Evolutionary conservation across 1,139 yeast genomes (phyloP).

Genomic region (Pneumocystis wakefieldiae): DNA sequence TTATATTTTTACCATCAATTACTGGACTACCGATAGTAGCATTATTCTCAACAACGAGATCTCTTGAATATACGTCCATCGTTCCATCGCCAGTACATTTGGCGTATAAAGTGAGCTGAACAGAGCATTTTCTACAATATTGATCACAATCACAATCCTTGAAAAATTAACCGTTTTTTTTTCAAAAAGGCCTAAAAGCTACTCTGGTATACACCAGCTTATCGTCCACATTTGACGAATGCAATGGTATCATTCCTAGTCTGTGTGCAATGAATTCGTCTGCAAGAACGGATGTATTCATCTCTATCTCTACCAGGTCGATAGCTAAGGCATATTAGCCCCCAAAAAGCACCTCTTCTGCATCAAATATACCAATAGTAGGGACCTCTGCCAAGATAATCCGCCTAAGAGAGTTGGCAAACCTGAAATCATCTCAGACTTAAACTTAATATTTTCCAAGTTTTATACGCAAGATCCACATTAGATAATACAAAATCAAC

Average conservation of each 20-base stretch:
- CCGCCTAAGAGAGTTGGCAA: slow-evolving; percentile 86
- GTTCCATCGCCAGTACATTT: slow-evolving; percentile 78
- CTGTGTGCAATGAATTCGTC: slow-evolving; percentile 93
- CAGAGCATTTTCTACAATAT: slow-evolving; percentile 89
- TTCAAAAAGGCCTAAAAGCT: slow-evolving; percentile 31
- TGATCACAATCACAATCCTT: slow-evolving; percentile 91
- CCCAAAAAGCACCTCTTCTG: not conserved
- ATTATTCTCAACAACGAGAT: slow-evolving; percentile 38
- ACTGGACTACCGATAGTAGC: slow-evolving; percentile 24
- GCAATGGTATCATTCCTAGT: slow-evolving; percentile 77
- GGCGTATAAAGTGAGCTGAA: slow-evolving; percentile 70
- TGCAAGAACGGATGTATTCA: slow-evolving; percentile 85
- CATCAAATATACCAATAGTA: slow-evolving; percentile 31
- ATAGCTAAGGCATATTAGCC: slow-evolving; percentile 41
- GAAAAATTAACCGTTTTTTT: slow-evolving; percentile 20
- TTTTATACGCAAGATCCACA: slow-evolving; percentile 54
- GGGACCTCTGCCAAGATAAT: slow-evolving; percentile 94
- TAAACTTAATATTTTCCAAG: not conserved
- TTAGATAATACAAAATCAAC: slow-evolving; percentile 82
- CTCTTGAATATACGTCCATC: slow-evolving; percentile 79
- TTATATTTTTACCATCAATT: slow-evolving; percentile 9
- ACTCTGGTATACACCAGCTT: slow-evolving; percentile 32
- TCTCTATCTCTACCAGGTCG: slow-evolving; percentile 87
- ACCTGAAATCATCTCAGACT: slow-evolving; percentile 14
- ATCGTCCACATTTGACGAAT: slow-evolving; percentile 63